A percentile compares a stretch with the other conserved stretches of the same genome.
Conservation (phyloP, 2,329 filamentous ascomycete species). For the Davidsoniella virescens region DNA sequence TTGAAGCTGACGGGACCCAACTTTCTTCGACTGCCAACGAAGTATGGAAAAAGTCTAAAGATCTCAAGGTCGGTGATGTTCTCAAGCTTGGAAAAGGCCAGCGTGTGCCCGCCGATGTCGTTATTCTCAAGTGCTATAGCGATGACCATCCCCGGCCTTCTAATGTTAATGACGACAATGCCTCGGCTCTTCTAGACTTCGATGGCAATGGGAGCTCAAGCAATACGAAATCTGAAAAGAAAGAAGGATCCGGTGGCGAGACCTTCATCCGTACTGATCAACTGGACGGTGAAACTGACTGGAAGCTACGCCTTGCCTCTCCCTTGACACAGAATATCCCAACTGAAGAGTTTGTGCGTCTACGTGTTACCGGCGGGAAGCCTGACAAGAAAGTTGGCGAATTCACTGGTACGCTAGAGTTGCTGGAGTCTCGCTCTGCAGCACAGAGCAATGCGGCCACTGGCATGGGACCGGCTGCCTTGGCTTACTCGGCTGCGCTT, state of each 20-base stretch:
- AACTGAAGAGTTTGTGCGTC: constrained; percentile 51
- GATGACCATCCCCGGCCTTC: constrained; percentile 4
- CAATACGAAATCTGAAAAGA: constrained; percentile 21
- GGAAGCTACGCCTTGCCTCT: constrained; percentile 85
- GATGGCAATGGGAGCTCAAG: constrained; percentile 15
- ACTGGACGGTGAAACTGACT: constrained; percentile 93
- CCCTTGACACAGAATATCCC: constrained; percentile 68
- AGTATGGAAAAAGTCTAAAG: constrained; percentile 63
- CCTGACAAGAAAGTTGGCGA: constrained; percentile 91
- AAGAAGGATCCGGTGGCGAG: constrained; percentile 41
- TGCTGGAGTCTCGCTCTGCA: constrained; percentile 40
- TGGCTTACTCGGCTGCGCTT: constrained; percentile 49
- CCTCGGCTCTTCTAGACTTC: constrained; percentile 19
- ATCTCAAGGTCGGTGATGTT: constrained; percentile 90
- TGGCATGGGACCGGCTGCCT: constrained; percentile 14
- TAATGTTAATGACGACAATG: constrained; percentile 33
- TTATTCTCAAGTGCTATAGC: constrained; percentile 67
- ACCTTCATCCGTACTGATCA: constrained; percentile 97
- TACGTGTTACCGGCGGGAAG: constrained; percentile 66
- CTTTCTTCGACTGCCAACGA: constrained; percentile 43
- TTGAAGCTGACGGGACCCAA: constrained; percentile 26
- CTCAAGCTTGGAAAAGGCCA: constrained; percentile 84
- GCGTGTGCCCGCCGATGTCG: constrained; percentile 82
- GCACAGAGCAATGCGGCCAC: constrained; percentile 24
- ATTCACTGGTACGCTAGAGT: constrained; percentile 76